These are phyloP conservation scores for Alloteropsis semialata DNA, from an alignment of 176 grass and related monocot genomes.

Conservation along the genomic window DNA sequence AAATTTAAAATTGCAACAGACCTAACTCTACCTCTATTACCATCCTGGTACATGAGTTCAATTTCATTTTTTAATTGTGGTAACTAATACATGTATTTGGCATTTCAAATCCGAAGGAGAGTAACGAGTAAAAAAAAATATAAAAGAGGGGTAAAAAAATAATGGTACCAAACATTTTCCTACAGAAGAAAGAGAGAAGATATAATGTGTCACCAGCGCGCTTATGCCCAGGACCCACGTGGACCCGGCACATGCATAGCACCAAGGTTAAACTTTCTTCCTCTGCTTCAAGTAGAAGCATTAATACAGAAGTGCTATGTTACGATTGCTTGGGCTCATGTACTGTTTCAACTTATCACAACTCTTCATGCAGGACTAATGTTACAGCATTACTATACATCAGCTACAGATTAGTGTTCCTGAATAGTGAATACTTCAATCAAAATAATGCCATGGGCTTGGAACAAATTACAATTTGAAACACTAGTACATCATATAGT, in stretches of 20 bases:
- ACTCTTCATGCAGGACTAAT: not conserved
- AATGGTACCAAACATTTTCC: constrained; percentile 13
- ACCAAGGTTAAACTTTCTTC: too few relatives aligned
- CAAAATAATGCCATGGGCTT: not conserved
- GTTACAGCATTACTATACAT: not conserved
- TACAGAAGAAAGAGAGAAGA: not conserved
- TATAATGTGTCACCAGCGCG: not conserved
- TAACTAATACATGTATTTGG: not conserved
- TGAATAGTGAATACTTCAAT: not conserved
- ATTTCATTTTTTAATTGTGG: not conserved
- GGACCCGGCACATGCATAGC: not conserved
- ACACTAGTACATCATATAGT: not conserved
- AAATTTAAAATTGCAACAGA: constrained; percentile 2
- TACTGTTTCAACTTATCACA: not conserved
- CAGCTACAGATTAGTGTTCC: not conserved
- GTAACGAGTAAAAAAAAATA: constrained; percentile 4
- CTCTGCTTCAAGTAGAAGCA: not conserved
- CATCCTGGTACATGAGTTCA: not conserved
- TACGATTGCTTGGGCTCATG: not conserved
- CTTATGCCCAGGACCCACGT: not conserved
- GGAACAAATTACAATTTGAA: not conserved
- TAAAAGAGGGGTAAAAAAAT: constrained; percentile 9
- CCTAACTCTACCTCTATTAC: not conserved
- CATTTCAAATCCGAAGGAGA: not conserved
- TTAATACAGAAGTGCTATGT: not conserved